Base-by-base conservation (phyloP, 2,329 filamentous ascomycete species). In the Lecanicillium sp. region DNA sequence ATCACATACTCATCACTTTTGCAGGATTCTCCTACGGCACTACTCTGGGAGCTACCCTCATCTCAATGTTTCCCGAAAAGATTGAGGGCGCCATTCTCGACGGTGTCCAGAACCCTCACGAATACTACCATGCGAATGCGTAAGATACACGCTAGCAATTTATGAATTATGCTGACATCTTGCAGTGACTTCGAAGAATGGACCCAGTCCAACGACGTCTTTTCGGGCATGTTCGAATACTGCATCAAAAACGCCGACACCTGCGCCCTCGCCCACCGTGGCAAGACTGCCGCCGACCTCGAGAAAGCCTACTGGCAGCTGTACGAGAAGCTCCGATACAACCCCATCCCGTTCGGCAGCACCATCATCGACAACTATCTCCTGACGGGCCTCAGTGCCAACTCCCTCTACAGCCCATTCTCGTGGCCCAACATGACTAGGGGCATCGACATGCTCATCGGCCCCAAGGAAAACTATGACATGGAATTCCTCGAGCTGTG, bases 31-130 rank as follows among this genome's bases (percentile, higher is more conserved):
- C 67, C 2, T 72, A 72, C 45, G 69, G 69, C 12, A 67, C 65
- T 1, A 54, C 62, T 5, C 52, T 73, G 1, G 70, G 70, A 6
- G 57, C 58, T 3, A 68, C 63, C 0, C 55, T 65, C 11, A 66
- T 66, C 6, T 63, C 66, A 17, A 67, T 73, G 63, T 70, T 70
- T 49, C 70, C 69, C 1, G 64, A 70, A 19, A 58, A 63, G 32
- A 58, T 71, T 19, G 67, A 67, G 19, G 59, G 58, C 27, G 46
- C 71, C 9, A 51, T 71, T 12, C 51, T 72, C 2, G 69, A 72
- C 51, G 65, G 65, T 40, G 58, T 62, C 5, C 46, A 58, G 20
- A 67, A 65, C 41, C 56, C 58, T 6, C 56, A 58, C 24, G 55
- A 67, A 33, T 67, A 64, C 49, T 67, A 62, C 49, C 52, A 61